Conservation (phyloP, 2,329 filamentous ascomycete genomes). For the Apiospora marii region DNA sequence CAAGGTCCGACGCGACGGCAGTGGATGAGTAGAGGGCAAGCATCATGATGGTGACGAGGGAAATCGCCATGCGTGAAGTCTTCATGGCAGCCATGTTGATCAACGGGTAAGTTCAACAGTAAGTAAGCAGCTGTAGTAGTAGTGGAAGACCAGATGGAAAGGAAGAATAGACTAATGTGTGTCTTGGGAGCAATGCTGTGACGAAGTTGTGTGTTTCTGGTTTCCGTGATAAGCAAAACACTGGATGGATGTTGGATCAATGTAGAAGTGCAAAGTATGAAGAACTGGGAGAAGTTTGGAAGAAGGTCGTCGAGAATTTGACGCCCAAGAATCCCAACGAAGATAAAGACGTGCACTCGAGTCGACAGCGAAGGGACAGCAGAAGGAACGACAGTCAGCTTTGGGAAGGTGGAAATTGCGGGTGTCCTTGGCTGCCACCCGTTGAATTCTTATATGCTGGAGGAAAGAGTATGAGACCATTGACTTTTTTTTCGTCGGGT, state of each 20-base stretch:
- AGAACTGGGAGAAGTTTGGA: background rate
- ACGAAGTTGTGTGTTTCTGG: background rate
- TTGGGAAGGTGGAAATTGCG: constrained; percentile 16
- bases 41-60: background rate
- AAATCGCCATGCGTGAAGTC: background rate
- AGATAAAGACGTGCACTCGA: background rate
- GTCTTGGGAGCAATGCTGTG: background rate
- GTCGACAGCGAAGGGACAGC: background rate
- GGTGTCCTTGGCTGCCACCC: background rate
- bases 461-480: background rate
- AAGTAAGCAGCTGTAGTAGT: background rate
- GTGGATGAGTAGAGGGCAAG: constrained; percentile 13
- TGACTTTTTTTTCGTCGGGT: background rate
- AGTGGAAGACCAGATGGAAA: background rate
- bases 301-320: background rate
- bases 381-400: background rate
- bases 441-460: background rate
- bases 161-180: constrained; percentile 12
- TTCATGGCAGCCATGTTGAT: background rate
- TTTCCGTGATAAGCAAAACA: constrained; percentile 10
- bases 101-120: background rate
- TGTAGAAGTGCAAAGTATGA: constrained; percentile 4
- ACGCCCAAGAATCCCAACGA: background rate
- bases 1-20: background rate
- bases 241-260: background rate